These are phyloP conservation scores for Psilocybe cyanescens DNA, from an alignment of 768 basidiomycete genomes.

Conservation along the genomic window DNA sequence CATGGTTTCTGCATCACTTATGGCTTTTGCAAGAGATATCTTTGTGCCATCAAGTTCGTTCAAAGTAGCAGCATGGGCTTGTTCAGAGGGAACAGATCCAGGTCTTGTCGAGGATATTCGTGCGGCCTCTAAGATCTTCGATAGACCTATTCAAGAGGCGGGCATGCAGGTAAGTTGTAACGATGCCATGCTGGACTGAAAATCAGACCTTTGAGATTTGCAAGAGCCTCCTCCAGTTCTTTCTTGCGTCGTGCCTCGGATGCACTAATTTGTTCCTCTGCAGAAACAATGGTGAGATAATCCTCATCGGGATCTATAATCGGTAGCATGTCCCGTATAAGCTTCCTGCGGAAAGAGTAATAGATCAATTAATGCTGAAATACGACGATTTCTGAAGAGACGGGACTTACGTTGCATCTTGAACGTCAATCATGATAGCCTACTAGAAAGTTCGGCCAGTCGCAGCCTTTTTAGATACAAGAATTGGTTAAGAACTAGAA, in stretches of 20 bases:
- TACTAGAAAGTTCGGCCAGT: neutral
- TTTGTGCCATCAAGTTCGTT: constrained; percentile 69
- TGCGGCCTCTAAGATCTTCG: constrained; percentile 68
- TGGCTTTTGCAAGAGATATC: constrained; percentile 71
- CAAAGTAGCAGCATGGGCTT: constrained; percentile 60
- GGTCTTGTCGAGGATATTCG: constrained; percentile 74
- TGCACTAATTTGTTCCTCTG: constrained; percentile 69
- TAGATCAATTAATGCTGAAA: neutral
- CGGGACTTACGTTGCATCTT: constrained; percentile 48
- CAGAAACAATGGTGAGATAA: constrained; percentile 72
- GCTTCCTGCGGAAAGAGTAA: constrained; percentile 47
- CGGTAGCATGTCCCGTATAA: constrained; percentile 68
- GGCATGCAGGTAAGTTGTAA: neutral
- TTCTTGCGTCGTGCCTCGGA: constrained; percentile 63
- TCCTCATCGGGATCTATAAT: constrained; percentile 84
- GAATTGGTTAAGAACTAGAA: neutral
- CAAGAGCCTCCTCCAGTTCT: constrained; percentile 69
- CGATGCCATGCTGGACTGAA: neutral
- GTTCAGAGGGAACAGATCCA: constrained; percentile 66
- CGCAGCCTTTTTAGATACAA: neutral
- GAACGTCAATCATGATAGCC: constrained; percentile 38
- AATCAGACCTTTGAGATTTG: constrained; percentile 61
- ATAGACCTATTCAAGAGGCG: constrained; percentile 49
- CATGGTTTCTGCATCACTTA: constrained; percentile 71
- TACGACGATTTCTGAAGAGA: neutral